A percentile compares a stretch with the other conserved stretches of the same genome.
These are phyloP conservation scores for Clitocybe nebularis DNA, from an alignment of 1,284 basidiomycete genomes.

Conservation along the genomic window DNA sequence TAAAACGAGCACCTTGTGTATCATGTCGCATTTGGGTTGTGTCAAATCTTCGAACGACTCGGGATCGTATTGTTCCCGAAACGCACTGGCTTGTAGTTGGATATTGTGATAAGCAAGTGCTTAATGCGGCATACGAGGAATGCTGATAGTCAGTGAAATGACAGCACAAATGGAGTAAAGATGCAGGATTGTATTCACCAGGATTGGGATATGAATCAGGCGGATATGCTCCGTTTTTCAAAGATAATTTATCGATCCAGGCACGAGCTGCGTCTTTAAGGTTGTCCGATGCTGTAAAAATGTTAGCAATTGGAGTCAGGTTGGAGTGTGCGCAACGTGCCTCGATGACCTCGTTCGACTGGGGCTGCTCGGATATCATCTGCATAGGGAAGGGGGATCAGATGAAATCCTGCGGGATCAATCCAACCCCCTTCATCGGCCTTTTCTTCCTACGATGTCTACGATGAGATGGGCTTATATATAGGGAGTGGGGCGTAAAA, in stretches of 20 bases:
- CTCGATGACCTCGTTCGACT: constrained; percentile 51
- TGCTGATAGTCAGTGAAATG: constrained; percentile 1
- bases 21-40: constrained; percentile 71
- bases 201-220: constrained; percentile 94
- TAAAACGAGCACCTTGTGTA: constrained; percentile 61
- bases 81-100: constrained; percentile 88
- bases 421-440: constrained; percentile 71
- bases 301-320: too few species aligned
- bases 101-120: constrained; percentile 84
- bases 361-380: constrained; percentile 89
- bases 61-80: constrained; percentile 81
- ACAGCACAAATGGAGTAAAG: constrained; percentile 10
- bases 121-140: constrained; percentile 21
- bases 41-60: constrained; percentile 78
- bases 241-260: constrained; percentile 76
- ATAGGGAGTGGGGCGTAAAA: constrained; percentile 1
- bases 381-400: constrained; percentile 88
- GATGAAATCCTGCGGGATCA: constrained; percentile 88
- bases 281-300: constrained; percentile 60
- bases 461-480: background rate
- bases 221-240: constrained; percentile 78
- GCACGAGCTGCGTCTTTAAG: constrained; percentile 66
- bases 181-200: constrained; percentile 43
- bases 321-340: constrained; percentile 29
- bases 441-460: constrained; percentile 60